Base-by-base conservation (phyloP, 495 filamentous ascomycete genomes). In the Lasiosphaeriaceae sp. region DNA sequence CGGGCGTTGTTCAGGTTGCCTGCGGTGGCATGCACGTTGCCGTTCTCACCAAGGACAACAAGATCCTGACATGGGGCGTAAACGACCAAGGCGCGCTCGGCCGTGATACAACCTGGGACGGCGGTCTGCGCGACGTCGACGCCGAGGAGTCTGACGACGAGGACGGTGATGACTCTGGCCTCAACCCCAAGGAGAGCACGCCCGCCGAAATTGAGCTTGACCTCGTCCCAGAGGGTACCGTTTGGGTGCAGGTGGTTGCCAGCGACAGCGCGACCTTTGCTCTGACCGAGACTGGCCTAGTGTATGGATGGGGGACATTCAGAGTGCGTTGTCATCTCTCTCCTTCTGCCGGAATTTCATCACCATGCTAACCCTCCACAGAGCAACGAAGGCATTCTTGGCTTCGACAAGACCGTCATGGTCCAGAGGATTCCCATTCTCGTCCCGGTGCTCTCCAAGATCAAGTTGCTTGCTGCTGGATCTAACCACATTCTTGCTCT, bases 291-390 rank as follows among this genome's bases (percentile, higher is more conserved):
- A 77, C 80, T 31, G 86, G 86, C 20, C 66, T 66, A 12, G 83
- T 89, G 16, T 88, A 81, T 50, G 85, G 84, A 26, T 90, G 86
- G 86, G 86, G 86, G 47, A 88, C 84, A 34, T 90, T 90, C 69
- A 31, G 26, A 31, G 26, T 31, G 26, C 26, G 26, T 31, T 71
- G 81, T 50, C 65, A 79, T 67, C 22, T 2, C 21, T 14, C 6
- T 54, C 6, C 9, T 39, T 46, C 1, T 29, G 4, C 19, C 41
- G 14, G 4, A 44, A 3, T 5, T 26, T 47, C 14, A 7, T 35
- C 52, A 34, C 11, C 34, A 3, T 19, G 0, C 17, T 11, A 7
- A n/a, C 26, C 26, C 9, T 31, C 9, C 26, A 9, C 46, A 66
- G 67, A 70, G 66, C 49, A 72, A 68, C 61, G 89, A 89, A 55